Conservation (phyloP, 768 basidiomycete genomes). For the Lactifluus piperatus region DNA sequence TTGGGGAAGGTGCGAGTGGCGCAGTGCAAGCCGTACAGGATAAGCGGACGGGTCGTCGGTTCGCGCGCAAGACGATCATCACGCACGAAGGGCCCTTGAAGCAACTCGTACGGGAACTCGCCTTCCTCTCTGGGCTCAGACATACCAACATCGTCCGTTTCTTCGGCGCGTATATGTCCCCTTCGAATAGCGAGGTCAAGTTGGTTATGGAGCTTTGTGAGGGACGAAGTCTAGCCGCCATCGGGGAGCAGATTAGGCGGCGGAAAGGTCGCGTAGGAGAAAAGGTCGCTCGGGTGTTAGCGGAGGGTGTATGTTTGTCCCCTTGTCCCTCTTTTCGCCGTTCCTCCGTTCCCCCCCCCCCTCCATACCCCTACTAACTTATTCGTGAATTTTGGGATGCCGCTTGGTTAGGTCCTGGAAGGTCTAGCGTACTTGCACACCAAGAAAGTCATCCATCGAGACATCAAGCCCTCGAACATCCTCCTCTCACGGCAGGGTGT, state of each 20-base stretch:
- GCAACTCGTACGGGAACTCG: conserved; percentile 81
- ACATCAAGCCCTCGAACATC: conserved; percentile 85
- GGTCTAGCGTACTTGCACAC: conserved; percentile 84
- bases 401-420: conserved; percentile 48
- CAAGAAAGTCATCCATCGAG: conserved; percentile 82
- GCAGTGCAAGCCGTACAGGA: conserved; percentile 85
- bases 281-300: conserved; percentile 73
- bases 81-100: conserved; percentile 76
- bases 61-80: conserved; percentile 87
- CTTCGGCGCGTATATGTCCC: conserved; percentile 78
- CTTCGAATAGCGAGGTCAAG: conserved; percentile 78
- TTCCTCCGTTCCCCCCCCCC: background rate
- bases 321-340: background rate
- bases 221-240: conserved; percentile 73
- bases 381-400: background rate
- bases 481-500: conserved; percentile 77
- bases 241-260: conserved; percentile 70
- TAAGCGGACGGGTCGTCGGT: conserved; percentile 59
- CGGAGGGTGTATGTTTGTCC: conserved; percentile 66
- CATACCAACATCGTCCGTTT: conserved; percentile 81
- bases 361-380: background rate
- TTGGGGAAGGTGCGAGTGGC: conserved; percentile 89
- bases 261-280: conserved; percentile 67
- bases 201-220: conserved; percentile 83
- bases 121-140: conserved; percentile 69